Evolutionary conservation across 2,329 filamentous ascomycete species (phyloP), one percentile per base, ranked within the genome.

Genomic region (Verticillium isaacii): DNA sequence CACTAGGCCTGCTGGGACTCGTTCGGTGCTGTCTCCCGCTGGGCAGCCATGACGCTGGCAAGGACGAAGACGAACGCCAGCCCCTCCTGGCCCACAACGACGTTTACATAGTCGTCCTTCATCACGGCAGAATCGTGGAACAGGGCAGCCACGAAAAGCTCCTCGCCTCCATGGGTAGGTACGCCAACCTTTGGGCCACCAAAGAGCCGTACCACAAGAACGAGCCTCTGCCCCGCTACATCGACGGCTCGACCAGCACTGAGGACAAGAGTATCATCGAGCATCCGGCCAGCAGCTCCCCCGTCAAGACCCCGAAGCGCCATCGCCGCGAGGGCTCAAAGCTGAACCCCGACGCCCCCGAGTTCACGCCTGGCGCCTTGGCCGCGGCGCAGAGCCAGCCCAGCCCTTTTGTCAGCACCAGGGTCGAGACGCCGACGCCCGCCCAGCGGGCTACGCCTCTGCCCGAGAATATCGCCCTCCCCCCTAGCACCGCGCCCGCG

Each of bases 321-420:
- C 41, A 50, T 50, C 41, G 41, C n/a, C 41, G 41, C n/a, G 41
- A 85, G 82, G 80, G 75, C 72, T 81, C 77, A 64, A 82, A 76
- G 68, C 73, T 86, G 67, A 86, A 86, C 71, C 84, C 84, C 36
- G 75, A 79, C 66, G 84, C 84, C 32, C 78, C 81, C 55, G 79
- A 80, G 60, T 86, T 86, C 64, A 85, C 82, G 1, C 83, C 84
- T n/a, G n/a, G 41, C n/a, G 41, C 41, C 41, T 9, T 23, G n/a
- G 41, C 41, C 19, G 41, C 41, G n/a, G 41, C n/a, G n/a, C 19
- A 23, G 41, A 50, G 41, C 41, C n/a, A 50, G 7, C 41, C 41
- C 2, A 50, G 41, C 19, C 41, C 41, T 11, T 50, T 50, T n/a
- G 9, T 50, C 41, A 50, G 23, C 17, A 29, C 29, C 29, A 23